A percentile compares a stretch with the other conserved stretches of the same genome.
These are phyloP conservation scores for Fusarium longipes DNA, from an alignment of 2,329 filamentous ascomycete genomes.

Conservation along the genomic window DNA sequence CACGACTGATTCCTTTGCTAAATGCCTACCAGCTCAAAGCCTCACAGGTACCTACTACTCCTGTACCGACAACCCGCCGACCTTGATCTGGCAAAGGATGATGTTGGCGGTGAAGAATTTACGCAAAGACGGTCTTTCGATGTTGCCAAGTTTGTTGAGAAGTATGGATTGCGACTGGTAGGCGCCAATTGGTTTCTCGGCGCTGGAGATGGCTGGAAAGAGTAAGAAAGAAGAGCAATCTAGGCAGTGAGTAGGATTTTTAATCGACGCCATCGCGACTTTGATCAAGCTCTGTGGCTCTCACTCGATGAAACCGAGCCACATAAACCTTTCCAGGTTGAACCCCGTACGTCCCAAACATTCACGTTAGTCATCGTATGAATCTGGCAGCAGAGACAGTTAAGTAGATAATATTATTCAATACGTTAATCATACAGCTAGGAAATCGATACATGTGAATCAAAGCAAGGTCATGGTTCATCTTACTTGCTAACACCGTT, in stretches of 20 bases:
- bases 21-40: conserved; percentile 53
- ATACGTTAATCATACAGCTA: conserved; percentile 27
- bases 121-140: conserved; percentile 58
- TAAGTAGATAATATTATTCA: conserved; percentile 6
- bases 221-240: conserved; percentile 1
- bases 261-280: background rate
- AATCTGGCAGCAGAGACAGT: background rate
- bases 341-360: background rate
- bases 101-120: conserved; percentile 61
- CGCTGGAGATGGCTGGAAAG: conserved; percentile 58
- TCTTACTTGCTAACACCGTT: conserved; percentile 29
- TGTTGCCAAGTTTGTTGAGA: conserved; percentile 53
- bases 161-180: conserved; percentile 54
- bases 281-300: background rate
- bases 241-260: background rate
- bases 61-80: conserved; percentile 56
- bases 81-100: conserved; percentile 52
- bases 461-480: background rate
- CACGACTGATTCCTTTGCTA: background rate
- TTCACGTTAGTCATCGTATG: background rate
- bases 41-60: conserved; percentile 61
- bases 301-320: no score
- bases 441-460: background rate
- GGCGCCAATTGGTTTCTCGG: conserved; percentile 60
- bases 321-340: background rate